Percentiles rank a stretch among this genome's conserved stretches.
Evolutionary conservation across 1,284 basidiomycete species (phyloP).

Genomic region (Laetiporus sulphureus): DNA sequence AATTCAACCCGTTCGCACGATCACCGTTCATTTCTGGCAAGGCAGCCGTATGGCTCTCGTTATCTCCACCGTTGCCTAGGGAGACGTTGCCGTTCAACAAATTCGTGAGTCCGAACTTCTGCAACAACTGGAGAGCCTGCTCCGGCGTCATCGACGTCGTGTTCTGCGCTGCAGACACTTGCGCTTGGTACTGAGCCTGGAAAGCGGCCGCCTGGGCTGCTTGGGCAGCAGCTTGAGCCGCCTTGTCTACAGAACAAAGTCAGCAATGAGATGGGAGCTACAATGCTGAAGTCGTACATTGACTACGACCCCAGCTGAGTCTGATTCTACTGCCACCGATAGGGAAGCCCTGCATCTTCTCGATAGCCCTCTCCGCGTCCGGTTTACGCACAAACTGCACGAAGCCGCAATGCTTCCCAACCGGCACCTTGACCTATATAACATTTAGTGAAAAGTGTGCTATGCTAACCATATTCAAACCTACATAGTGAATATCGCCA

Average conservation of each 20-base stretch:
- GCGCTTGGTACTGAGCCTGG: slow-evolving; percentile 41
- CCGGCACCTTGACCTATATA: slow-evolving; percentile 84
- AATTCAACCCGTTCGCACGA: slow-evolving; percentile 20
- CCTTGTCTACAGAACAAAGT: slow-evolving; percentile 55
- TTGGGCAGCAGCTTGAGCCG: slow-evolving; percentile 80
- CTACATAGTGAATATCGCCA: slow-evolving; percentile 86
- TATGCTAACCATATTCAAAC: slow-evolving; percentile 8
- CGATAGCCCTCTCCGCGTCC: slow-evolving; percentile 89
- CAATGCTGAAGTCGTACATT: slow-evolving; percentile 49
- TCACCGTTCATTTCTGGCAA: slow-evolving; percentile 19
- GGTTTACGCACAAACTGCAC: slow-evolving; percentile 90
- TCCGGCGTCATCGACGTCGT: slow-evolving; percentile 45
- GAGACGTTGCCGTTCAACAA: slow-evolving; percentile 11
- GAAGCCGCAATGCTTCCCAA: slow-evolving; percentile 93
- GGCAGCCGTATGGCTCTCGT: slow-evolving; percentile 16
- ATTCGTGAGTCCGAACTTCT: slow-evolving; percentile 49
- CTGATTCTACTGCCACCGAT: slow-evolving; percentile 88
- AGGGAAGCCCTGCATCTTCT: slow-evolving; percentile 94
- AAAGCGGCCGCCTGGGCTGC: slow-evolving; percentile 69
- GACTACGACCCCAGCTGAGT: slow-evolving; percentile 88
- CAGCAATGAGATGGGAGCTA: slow-evolving; percentile 1
- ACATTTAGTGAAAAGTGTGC: slow-evolving; percentile 7
- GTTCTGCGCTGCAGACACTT: slow-evolving; percentile 20
- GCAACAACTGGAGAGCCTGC: slow-evolving; percentile 60
- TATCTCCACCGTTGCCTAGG: slow-evolving; percentile 13